A percentile compares a stretch with the other conserved stretches of the same genome.
These are phyloP conservation scores for Porogramme epimiltina DNA, from an alignment of 1,284 basidiomycete species.

Conservation along the genomic window DNA sequence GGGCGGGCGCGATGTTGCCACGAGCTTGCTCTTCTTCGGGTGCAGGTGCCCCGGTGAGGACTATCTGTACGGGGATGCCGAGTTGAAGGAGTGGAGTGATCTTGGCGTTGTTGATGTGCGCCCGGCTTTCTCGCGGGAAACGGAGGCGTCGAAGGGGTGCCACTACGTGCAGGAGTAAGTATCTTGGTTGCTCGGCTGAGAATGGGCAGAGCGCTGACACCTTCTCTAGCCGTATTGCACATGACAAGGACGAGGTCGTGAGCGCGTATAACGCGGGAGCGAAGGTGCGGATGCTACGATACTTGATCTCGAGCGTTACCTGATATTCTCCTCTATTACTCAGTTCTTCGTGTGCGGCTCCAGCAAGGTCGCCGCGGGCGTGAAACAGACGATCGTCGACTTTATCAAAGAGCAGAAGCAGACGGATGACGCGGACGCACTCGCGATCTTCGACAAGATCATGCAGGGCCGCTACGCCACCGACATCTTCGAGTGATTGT, in stretches of 20 bases:
- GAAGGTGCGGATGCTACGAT: slow-evolving; percentile 42
- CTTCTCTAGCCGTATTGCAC: slow-evolving; percentile 42
- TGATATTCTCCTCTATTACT: neutral
- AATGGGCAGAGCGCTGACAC: neutral
- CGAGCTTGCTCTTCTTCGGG: slow-evolving; percentile 50
- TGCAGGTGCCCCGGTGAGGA: slow-evolving; percentile 45
- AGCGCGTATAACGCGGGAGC: slow-evolving; percentile 37
- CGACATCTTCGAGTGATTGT: slow-evolving; percentile 40
- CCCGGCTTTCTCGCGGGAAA: slow-evolving; percentile 45
- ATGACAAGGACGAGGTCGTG: slow-evolving; percentile 39
- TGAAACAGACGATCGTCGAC: slow-evolving; percentile 37
- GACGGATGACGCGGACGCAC: slow-evolving; percentile 25
- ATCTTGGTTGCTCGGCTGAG: neutral
- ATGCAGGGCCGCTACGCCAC: slow-evolving; percentile 41
- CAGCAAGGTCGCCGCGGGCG: slow-evolving; percentile 34
- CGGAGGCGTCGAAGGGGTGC: slow-evolving; percentile 39
- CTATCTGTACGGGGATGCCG: slow-evolving; percentile 43
- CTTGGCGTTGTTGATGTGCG: slow-evolving; percentile 49
- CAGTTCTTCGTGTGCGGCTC: slow-evolving; percentile 51
- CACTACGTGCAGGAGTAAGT: slow-evolving; percentile 52
- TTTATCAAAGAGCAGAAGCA: slow-evolving; percentile 32
- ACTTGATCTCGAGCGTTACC: neutral
- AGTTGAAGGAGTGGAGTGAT: slow-evolving; percentile 44
- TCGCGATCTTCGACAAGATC: slow-evolving; percentile 27
- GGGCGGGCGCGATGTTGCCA: slow-evolving; percentile 45